These are phyloP conservation scores for Hippophae gyantsensis DNA, from an alignment of 306 rosid genomes.

Conservation along the genomic window DNA sequence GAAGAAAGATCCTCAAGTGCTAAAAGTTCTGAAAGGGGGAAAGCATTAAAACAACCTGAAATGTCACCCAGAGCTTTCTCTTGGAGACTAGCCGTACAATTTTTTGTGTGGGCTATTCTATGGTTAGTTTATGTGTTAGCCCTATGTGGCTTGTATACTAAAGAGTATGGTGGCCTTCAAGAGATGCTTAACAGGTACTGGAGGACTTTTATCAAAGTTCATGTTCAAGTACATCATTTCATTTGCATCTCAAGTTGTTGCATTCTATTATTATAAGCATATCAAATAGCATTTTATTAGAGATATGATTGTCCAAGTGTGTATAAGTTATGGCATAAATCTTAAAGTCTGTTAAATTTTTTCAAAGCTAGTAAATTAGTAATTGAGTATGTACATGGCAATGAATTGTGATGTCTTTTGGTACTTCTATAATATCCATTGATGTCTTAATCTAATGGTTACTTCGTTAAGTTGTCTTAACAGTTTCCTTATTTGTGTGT, in stretches of 20 bases:
- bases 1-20: conserved; percentile 32
- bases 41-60: conserved; percentile 24
- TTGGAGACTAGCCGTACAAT: conserved; percentile 48
- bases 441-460: not conserved
- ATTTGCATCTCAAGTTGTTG: not conserved
- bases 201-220: conserved; percentile 1
- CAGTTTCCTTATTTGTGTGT: conserved; percentile 17
- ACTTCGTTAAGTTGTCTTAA: conserved; percentile 6
- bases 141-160: conserved; percentile 56
- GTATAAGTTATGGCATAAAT: not conserved
- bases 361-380: not conserved
- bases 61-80: conserved; percentile 30
- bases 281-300: not conserved
- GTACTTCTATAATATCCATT: too few relatives aligned
- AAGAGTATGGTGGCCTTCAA: conserved; percentile 63
- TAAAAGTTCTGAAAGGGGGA: conserved; percentile 27
- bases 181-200: conserved; percentile 83
- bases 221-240: not conserved
- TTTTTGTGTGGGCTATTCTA: conserved; percentile 48
- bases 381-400: not conserved
- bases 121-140: conserved; percentile 72
- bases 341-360: not conserved
- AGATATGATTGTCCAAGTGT: not conserved
- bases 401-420: too few relatives aligned
- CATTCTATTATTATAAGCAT: not conserved